A percentile compares a stretch with the other conserved stretches of the same genome.
phyloP scores from a whole-genome alignment of 176 grass and related monocot genomes.

The Tuctoria greenei region DNA sequence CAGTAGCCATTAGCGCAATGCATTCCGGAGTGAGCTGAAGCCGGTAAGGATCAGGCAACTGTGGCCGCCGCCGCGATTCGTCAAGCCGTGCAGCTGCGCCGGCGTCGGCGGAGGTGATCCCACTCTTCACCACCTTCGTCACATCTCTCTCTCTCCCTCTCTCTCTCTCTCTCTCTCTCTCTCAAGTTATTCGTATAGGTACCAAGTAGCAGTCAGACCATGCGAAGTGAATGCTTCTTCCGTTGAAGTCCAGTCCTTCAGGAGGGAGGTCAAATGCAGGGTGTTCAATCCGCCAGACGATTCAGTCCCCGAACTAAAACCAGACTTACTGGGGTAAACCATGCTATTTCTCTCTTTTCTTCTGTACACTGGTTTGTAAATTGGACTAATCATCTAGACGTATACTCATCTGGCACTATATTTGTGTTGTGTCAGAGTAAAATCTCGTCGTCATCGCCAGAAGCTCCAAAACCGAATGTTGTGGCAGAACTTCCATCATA shows the following conservation, averaged over 20 bases:
- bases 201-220: not conserved
- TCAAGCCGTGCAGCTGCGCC: not conserved
- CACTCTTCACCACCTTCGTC: too few species aligned
- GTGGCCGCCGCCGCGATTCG: not conserved
- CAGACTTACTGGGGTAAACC: not conserved
- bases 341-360: too few species aligned
- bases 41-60: not conserved
- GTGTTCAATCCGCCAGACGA: not conserved
- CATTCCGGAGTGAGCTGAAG: not conserved
- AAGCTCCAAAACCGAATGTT: not conserved
- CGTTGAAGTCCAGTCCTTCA: constrained; percentile 14
- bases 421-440: constrained; percentile 16
- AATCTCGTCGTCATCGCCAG: not conserved
- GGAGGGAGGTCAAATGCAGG: not conserved
- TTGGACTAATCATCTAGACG: not conserved
- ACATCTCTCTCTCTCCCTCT: not conserved
- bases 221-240: not conserved
- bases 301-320: not conserved
- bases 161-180: not conserved
- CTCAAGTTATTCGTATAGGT: constrained; percentile 8
- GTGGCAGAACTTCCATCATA: not conserved
- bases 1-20: not conserved
- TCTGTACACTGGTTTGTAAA: not conserved
- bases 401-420: constrained; percentile 2
- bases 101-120: not conserved